Evolutionary conservation across 225 moss, liverwort and hornwort species (phyloP).

Genomic region (Thuidium tamariscinum): DNA sequence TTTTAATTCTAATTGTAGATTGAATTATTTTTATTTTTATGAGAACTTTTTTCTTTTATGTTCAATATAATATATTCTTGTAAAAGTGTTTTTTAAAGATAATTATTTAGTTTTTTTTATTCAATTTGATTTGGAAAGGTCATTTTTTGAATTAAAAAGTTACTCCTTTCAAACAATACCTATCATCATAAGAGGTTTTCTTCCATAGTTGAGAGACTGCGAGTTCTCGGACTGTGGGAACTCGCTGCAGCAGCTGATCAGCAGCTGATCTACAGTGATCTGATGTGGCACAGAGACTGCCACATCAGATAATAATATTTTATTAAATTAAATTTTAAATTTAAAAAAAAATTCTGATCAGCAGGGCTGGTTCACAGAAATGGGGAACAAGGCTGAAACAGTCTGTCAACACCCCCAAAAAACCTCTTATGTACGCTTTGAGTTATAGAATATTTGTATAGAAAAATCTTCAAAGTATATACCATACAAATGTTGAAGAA

Average conservation of each 20-base stretch:
- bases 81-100: background rate
- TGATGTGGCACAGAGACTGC: too few species aligned
- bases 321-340: too few species aligned
- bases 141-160: background rate
- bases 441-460: background rate
- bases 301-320: too few species aligned
- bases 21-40: background rate
- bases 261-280: too few species aligned
- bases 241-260: too few species aligned
- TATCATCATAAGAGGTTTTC: too few species aligned
- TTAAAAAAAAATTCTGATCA: too few species aligned
- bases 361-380: too few species aligned
- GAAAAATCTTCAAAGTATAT: background rate
- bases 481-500: background rate
- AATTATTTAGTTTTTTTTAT: background rate
- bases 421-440: background rate
- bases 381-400: too few species aligned
- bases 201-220: too few species aligned
- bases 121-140: fast-evolving
- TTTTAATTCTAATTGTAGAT: background rate
- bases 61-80: background rate
- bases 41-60: background rate
- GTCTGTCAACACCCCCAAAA: too few species aligned
- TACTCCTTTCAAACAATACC: fast-evolving
- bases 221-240: too few species aligned